Evolutionary conservation across 441 rosid genomes (phyloP).

Genomic region (Manihot esculenta): DNA sequence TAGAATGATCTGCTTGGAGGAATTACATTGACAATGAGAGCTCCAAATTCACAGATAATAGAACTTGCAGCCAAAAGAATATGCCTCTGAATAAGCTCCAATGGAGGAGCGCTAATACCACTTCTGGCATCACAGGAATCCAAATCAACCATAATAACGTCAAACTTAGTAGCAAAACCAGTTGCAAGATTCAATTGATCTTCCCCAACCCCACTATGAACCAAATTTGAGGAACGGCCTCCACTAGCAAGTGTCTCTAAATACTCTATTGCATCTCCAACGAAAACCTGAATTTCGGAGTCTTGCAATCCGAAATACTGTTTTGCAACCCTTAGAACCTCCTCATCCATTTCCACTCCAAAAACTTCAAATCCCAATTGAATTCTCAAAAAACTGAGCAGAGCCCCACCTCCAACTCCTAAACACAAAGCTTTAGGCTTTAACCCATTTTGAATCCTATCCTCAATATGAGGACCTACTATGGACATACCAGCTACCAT

Average conservation of each 20-base stretch:
- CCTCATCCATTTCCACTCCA: slow-evolving; percentile 67
- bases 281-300: slow-evolving; percentile 33
- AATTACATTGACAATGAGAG: slow-evolving; percentile 64
- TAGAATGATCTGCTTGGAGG: slow-evolving; percentile 48
- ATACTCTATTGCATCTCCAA: slow-evolving; percentile 59
- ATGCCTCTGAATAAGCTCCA: slow-evolving; percentile 47
- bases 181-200: neutral
- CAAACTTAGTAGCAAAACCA: slow-evolving; percentile 40
- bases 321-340: slow-evolving; percentile 61
- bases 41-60: slow-evolving; percentile 52
- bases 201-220: slow-evolving; percentile 8
- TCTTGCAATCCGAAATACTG: slow-evolving; percentile 65
- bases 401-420: slow-evolving; percentile 91
- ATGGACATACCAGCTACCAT: slow-evolving; percentile 78
- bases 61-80: slow-evolving; percentile 53
- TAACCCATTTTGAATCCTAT: slow-evolving; percentile 24
- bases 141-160: slow-evolving; percentile 80
- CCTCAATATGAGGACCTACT: slow-evolving; percentile 32
- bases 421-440: slow-evolving; percentile 69
- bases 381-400: slow-evolving; percentile 58
- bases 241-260: slow-evolving; percentile 40
- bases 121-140: slow-evolving; percentile 55
- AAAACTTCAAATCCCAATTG: slow-evolving; percentile 59
- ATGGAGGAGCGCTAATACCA: slow-evolving; percentile 73
- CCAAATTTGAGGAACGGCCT: slow-evolving; percentile 15